A percentile compares a stretch with the other conserved stretches of the same genome.
Evolutionary conservation across 2,329 filamentous ascomycete species (phyloP).

Genomic region (Mollisiaceae sp.): DNA sequence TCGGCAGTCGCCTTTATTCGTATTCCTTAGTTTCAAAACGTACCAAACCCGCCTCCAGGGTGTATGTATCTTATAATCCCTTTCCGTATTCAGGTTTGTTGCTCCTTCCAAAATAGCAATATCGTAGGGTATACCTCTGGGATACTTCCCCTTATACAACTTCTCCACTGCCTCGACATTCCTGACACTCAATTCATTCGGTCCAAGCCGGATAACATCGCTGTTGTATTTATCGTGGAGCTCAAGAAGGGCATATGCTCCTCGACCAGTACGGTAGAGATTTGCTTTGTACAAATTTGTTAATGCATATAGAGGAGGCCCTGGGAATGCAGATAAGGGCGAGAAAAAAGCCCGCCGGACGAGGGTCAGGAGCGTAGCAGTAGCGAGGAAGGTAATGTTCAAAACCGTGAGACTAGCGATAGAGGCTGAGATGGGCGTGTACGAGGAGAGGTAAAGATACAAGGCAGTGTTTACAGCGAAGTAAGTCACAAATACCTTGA

Average conservation of each 20-base stretch:
- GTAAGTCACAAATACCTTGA: constrained; percentile 17
- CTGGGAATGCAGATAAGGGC: constrained; percentile 36
- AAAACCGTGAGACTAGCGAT: neutral
- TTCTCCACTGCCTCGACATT: constrained; percentile 33
- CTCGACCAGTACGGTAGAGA: constrained; percentile 24
- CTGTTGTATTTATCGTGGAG: constrained; percentile 38
- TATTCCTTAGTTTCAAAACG: neutral
- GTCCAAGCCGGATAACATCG: constrained; percentile 30
- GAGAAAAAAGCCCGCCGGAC: constrained; percentile 36
- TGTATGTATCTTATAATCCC: constrained; percentile 25
- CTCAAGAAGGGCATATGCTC: constrained; percentile 17
- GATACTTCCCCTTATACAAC: constrained; percentile 29
- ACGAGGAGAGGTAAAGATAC: neutral
- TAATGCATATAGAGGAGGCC: constrained; percentile 35
- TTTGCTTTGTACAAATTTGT: constrained; percentile 35
- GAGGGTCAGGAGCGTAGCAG: constrained; percentile 18
- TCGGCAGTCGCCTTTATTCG: neutral
- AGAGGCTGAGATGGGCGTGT: neutral
- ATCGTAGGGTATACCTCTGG: constrained; percentile 26
- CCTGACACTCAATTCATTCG: constrained; percentile 37
- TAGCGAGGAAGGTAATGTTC: constrained; percentile 22
- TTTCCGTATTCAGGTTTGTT: constrained; percentile 24
- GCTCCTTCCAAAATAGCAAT: constrained; percentile 24
- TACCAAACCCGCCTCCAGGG: constrained; percentile 28
- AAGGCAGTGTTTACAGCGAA: constrained; percentile 6